A percentile compares a stretch with the other conserved stretches of the same genome.
Evolutionary conservation across 352 stramenopile species (phyloP).

Genomic region (Globisporangium emineosum): DNA sequence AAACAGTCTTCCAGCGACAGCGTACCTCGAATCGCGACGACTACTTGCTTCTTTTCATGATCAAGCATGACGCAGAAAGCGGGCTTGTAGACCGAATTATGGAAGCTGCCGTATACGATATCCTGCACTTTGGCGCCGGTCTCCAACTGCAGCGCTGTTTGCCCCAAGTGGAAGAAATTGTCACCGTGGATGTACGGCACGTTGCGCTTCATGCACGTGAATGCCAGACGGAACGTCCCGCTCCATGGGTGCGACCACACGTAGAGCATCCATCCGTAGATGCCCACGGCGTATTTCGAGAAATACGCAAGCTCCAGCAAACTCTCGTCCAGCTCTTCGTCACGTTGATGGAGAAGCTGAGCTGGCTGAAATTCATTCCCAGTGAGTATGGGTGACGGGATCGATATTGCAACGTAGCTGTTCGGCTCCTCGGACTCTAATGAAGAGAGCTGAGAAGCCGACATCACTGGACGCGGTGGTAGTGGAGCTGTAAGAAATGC

Average conservation of each 20-base stretch:
- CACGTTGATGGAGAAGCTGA: conserved; percentile 34
- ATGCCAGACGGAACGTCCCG: conserved; percentile 68
- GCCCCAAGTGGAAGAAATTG: conserved; percentile 80
- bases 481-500: neutral
- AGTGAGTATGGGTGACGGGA: conserved; percentile 26
- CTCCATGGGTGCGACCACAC: conserved; percentile 88
- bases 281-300: conserved; percentile 83
- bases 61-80: conserved; percentile 83
- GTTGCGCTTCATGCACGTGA: conserved; percentile 68
- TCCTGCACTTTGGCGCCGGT: conserved; percentile 55
- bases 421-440: conserved; percentile 21
- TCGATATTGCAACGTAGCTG: conserved; percentile 49
- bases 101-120: conserved; percentile 82
- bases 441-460: conserved; percentile 22
- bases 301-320: conserved; percentile 76
- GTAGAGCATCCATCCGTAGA: conserved; percentile 90
- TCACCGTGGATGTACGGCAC: conserved; percentile 74
- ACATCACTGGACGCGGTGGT: conserved; percentile 11
- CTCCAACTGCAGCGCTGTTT: conserved; percentile 80
- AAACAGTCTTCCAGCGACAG: conserved; percentile 86
- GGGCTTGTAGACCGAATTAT: conserved; percentile 76
- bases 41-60: conserved; percentile 64
- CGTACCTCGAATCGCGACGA: conserved; percentile 81
- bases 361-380: neutral
- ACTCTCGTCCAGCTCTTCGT: conserved; percentile 42